Evolutionary conservation across 2,329 filamentous ascomycete species (phyloP), one percentile per base, ranked within the genome.

Genomic region (Trichoderma koningii): DNA sequence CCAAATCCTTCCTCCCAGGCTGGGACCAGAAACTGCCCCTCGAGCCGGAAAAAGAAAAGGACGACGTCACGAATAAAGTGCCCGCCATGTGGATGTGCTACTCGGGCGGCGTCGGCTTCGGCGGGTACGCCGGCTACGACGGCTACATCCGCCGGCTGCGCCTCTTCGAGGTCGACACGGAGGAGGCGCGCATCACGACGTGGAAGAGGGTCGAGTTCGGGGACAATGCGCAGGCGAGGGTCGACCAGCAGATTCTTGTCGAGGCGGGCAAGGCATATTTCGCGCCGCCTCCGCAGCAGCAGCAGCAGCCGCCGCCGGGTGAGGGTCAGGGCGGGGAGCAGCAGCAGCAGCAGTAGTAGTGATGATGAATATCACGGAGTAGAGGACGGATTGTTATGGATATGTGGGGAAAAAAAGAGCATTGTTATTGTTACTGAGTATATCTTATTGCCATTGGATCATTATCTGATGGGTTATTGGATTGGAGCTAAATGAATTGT

Each of bases 11-110:
- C 57, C 51, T 63, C 5, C 64, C 64, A 17, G 64, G 64, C 19
- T 66, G 67, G 23, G 65, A 64, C 4, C 66, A 69, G 52, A 65
- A 68, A 34, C 63, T 67, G 3, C 65, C 68, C 2, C 66, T 68
- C 10, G 6, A 55, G 6, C 23, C 57, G 3, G 77, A 84, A 59
- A 66, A 64, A 48, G 34, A 38, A 12, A 38, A 38, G 34, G 34
- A 38, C 34, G 71, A 66, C 15, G 61, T 55, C 15, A 48, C 30
- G 26, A 30, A 48, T 17, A 64, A 60, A n/a, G 83, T 83, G 55
- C 88, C 90, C 0, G 85, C 89, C 34, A 80, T 98, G 2, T 99
- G 95, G 95, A 97, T 99, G 93, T 99, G 95, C 81, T 98, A 98
- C 76, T 94, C 89, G 9, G 95, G 95, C 38, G 95, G 91, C 28